These are phyloP conservation scores for Phytophthora meadii DNA, from an alignment of 352 stramenopile genomes.

Conservation along the genomic window DNA sequence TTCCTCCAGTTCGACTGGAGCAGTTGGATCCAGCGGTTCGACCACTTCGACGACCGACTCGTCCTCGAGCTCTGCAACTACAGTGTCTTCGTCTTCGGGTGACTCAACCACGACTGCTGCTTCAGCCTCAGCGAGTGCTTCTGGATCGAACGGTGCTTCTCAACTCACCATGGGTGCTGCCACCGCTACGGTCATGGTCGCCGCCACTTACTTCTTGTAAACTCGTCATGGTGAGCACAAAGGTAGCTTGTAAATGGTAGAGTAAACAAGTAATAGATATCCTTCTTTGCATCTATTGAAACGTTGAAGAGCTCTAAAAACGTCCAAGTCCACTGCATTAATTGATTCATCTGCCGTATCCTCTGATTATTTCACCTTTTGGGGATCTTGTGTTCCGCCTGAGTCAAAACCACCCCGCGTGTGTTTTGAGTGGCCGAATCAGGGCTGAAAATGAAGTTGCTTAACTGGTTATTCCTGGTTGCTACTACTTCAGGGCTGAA, in stretches of 20 bases:
- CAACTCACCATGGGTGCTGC: slow-evolving; percentile 25
- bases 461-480: no score
- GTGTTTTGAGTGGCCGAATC: no score
- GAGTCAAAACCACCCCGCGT: no score
- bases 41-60: slow-evolving; percentile 18
- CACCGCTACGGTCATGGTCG: slow-evolving; percentile 13
- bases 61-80: slow-evolving; percentile 5
- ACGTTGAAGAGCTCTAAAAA: no score
- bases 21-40: neutral
- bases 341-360: no score
- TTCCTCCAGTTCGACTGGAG: slow-evolving; percentile 1
- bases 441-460: no score
- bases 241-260: neutral
- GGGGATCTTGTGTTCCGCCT: no score
- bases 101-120: slow-evolving; percentile 6
- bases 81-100: slow-evolving; percentile 13
- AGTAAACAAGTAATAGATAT: no score
- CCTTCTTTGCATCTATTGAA: no score
- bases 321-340: no score
- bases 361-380: no score
- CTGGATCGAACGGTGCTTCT: slow-evolving; percentile 24
- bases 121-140: slow-evolving; percentile 18
- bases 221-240: neutral
- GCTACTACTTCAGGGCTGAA: no score
- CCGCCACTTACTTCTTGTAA: slow-evolving; percentile 37